A percentile compares a stretch with the other conserved stretches of the same genome.
These are phyloP conservation scores for Eucommia ulmoides DNA, from an alignment of 257 asterid genomes.

Conservation along the genomic window DNA sequence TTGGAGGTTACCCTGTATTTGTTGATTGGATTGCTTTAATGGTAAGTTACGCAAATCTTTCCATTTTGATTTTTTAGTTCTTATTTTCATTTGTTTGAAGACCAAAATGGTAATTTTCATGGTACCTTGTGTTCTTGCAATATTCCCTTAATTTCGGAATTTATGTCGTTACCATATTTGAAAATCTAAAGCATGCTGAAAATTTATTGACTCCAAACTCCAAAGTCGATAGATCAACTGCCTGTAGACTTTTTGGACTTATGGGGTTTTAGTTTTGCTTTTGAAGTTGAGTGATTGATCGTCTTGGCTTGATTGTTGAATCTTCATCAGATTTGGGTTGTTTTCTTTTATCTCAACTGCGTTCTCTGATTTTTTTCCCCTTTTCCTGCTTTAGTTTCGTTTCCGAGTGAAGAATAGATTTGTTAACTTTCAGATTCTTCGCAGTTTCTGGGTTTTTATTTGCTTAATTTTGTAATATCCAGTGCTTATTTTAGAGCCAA, in stretches of 20 bases:
- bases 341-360: background rate
- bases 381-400: background rate
- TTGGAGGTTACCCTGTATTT: constrained; percentile 8
- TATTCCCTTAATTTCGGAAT: no score
- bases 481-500: background rate
- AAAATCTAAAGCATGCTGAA: no score
- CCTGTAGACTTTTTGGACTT: background rate
- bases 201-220: background rate
- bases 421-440: background rate
- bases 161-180: no score
- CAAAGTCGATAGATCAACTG: constrained; percentile 1
- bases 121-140: no score
- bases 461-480: background rate
- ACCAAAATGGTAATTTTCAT: background rate
- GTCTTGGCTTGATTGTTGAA: background rate
- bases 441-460: background rate
- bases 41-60: constrained; percentile 13
- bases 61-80: constrained; percentile 1
- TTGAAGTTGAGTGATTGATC: background rate
- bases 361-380: background rate
- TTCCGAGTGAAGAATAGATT: background rate
- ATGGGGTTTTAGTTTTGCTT: background rate
- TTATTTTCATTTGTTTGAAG: background rate
- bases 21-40: constrained; percentile 16
- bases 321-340: constrained; percentile 4